These are phyloP conservation scores for Carex littledalei DNA, from an alignment of 176 grass and related monocot genomes.

Conservation along the genomic window DNA sequence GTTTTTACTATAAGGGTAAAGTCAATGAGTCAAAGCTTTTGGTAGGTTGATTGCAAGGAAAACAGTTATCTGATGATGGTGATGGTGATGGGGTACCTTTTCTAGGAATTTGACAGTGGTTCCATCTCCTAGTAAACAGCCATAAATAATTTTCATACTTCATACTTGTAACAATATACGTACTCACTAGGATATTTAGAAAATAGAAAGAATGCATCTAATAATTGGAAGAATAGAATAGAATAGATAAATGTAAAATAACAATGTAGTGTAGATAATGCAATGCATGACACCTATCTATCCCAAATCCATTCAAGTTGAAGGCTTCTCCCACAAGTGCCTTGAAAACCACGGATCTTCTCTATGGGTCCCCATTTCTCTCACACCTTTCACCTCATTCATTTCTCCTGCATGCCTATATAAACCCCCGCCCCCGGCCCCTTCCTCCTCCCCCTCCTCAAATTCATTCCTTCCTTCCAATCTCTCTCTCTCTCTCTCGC, in stretches of 20 bases:
- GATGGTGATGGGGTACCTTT: not conserved
- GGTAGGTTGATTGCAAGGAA: not conserved
- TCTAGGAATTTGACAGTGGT: not conserved
- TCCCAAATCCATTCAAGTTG: not conserved
- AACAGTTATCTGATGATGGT: not conserved
- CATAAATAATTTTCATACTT: not conserved
- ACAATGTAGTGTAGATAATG: not conserved
- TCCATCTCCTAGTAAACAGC: not conserved
- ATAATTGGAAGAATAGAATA: not conserved
- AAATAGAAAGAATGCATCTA: not conserved
- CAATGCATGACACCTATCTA: slow-evolving; percentile 1
- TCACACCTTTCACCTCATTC: not conserved
- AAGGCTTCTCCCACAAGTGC: slow-evolving; percentile 16
- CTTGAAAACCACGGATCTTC: slow-evolving; percentile 24
- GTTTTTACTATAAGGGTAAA: not conserved
- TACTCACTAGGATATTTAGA: not conserved
- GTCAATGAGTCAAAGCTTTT: not conserved
- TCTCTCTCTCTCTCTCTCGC: no score
- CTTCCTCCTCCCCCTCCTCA: not conserved
- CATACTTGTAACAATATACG: not conserved
- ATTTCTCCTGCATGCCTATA: not conserved
- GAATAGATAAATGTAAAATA: not conserved
- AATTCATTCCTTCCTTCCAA: not conserved
- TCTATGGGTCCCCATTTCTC: not conserved
- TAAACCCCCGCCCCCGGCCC: not conserved